Base-by-base conservation (phyloP, 345 rosid genomes). In the Gossypium sturtianum region DNA sequence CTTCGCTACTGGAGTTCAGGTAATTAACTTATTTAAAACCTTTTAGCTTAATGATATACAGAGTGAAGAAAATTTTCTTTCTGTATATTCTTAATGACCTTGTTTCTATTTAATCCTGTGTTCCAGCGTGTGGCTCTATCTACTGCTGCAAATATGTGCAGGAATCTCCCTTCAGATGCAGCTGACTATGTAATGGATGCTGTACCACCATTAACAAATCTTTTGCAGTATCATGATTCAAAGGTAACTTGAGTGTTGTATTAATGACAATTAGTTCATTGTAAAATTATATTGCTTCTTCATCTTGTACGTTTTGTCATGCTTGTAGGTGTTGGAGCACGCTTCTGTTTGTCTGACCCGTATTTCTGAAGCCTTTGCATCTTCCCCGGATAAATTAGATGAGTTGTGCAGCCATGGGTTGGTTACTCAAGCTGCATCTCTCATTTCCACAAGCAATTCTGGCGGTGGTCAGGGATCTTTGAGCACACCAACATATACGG, bases 121-220 rank as follows among this genome's bases (percentile, higher is more conserved):
- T 73, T 79, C 66, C 79, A 96, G 99, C 89, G 99, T 63, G 99
- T 96, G 19, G 99, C 97, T 20, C 76, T 93, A 78, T 90, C 98
- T 58, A 96, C 97, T 71, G 99, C 99, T 77, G 99, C 98, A 83
- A 96, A 93, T 79, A 93, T 96, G 97, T 96, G 99, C 86, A 96
- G 91, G 89, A 96, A 93, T 74, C 94, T 96, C 73, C 99, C 99
- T 78, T 88, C 99, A 71, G 98, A 96, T 86, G 99, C 98, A 25
- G 89, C 98, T 82, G 99, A 93, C 80, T 96, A 89, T 83, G 99
- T 93, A 81, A 96, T 93, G 99, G 99, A 93, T 85, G 98, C 98
- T 74, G 98, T 96, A 74, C 99, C 98, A 1, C 79, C 93, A 80
- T 83, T 96, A 84, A 96, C 99, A 67, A 96, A 96, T 77, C 93